These are phyloP conservation scores for Cryptosporidium parvum DNA, from an alignment of 169 alveolate species.

Conservation along the genomic window DNA sequence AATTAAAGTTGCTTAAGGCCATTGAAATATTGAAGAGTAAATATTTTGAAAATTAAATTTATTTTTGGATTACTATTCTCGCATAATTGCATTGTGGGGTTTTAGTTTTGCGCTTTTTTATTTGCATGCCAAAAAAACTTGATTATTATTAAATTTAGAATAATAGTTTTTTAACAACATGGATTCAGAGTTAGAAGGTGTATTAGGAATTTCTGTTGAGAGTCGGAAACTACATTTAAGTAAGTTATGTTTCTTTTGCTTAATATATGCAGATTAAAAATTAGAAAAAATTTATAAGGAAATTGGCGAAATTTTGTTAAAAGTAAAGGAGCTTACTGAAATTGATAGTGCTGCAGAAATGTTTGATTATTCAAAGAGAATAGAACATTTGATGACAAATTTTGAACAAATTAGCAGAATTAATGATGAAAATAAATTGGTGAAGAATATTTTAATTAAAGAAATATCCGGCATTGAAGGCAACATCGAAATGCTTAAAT, in stretches of 20 bases:
- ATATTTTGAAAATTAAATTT: conserved; percentile 9
- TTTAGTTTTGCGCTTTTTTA: neutral
- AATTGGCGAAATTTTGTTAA: conserved; percentile 32
- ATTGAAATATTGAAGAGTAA: conserved; percentile 31
- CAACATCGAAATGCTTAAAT: conserved; percentile 25
- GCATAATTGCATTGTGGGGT: conserved; percentile 43
- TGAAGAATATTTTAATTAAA: conserved; percentile 8
- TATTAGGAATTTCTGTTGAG: conserved; percentile 24
- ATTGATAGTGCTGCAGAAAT: conserved; percentile 37
- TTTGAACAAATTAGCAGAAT: neutral
- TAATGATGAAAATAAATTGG: conserved; percentile 20
- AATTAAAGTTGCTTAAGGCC: conserved; percentile 18
- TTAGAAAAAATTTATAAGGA: conserved; percentile 23
- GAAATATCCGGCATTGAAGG: conserved; percentile 39
- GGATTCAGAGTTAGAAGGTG: conserved; percentile 8
- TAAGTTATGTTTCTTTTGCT: conserved; percentile 1
- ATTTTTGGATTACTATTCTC: neutral
- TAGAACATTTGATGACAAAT: conserved; percentile 27
- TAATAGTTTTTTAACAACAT: neutral
- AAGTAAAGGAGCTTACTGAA: conserved; percentile 27
- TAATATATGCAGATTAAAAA: neutral
- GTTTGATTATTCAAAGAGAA: conserved; percentile 34
- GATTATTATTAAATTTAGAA: neutral
- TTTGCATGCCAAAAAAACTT: conserved; percentile 16
- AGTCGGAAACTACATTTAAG: conserved; percentile 8